Evolutionary conservation across 768 basidiomycete species (phyloP).

Genomic region (Panellus pusillus): DNA sequence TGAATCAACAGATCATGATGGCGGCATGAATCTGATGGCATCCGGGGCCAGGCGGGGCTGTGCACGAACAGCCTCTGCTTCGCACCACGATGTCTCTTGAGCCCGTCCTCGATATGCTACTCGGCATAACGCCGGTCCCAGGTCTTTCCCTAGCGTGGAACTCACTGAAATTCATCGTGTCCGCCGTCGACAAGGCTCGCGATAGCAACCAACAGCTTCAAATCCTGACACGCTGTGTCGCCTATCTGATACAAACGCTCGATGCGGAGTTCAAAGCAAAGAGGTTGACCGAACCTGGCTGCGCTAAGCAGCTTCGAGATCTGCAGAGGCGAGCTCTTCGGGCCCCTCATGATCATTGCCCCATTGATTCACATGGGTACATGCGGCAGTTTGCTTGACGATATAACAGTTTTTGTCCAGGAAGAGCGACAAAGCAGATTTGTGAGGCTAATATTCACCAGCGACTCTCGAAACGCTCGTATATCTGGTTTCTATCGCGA

Average conservation of each 20-base stretch:
- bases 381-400: conserved; percentile 1
- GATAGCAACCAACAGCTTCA: conserved; percentile 2
- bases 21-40: too few species aligned
- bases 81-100: background rate
- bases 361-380: background rate
- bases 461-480: background rate
- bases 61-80: too few species aligned
- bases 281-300: background rate
- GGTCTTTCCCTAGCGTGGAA: background rate
- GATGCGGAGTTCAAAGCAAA: background rate
- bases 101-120: background rate
- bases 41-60: too few species aligned
- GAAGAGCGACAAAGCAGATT: background rate
- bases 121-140: conserved; percentile 6
- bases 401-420: background rate
- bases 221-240: background rate
- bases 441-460: background rate
- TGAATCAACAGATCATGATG: too few species aligned
- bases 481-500: conserved; percentile 9
- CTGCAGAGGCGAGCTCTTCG: background rate
- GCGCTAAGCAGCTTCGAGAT: background rate
- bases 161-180: conserved; percentile 3
- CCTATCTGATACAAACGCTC: background rate
- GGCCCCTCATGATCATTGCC: background rate
- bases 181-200: background rate